These are phyloP conservation scores for Clarireedia hainanense DNA, from an alignment of 2,329 filamentous ascomycete species.

Conservation along the genomic window DNA sequence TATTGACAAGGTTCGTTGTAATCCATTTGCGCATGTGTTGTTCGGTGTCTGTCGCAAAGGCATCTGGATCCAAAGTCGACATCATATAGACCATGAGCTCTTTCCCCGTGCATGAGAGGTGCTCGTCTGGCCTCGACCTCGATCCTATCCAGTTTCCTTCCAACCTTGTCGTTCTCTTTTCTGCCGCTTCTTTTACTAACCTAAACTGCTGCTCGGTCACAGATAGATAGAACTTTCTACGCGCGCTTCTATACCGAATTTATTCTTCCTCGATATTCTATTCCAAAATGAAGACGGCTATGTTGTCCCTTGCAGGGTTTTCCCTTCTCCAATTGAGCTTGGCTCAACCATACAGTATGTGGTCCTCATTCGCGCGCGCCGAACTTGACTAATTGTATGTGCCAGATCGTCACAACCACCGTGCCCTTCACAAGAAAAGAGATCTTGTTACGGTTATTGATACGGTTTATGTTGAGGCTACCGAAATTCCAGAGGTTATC, in stretches of 20 bases:
- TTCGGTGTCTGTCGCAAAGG: background rate
- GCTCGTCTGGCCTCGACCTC: no score
- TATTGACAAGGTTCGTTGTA: background rate
- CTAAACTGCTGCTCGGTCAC: conserved; percentile 4
- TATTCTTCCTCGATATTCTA: background rate
- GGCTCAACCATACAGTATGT: conserved; percentile 33
- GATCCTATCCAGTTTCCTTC: background rate
- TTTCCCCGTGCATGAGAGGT: background rate
- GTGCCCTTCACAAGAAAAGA: conserved; percentile 24
- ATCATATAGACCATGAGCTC: background rate
- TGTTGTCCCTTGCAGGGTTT: conserved; percentile 31
- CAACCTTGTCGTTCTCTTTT: background rate
- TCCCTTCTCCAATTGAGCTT: conserved; percentile 34
- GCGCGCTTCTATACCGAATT: background rate
- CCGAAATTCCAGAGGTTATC: conserved; percentile 38
- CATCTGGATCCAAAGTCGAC: background rate
- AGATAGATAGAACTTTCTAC: background rate
- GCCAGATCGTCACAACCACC: conserved; percentile 21
- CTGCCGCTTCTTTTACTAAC: background rate
- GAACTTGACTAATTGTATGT: background rate
- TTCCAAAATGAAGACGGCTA: conserved; percentile 37
- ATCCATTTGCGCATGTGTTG: background rate
- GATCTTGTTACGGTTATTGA: conserved; percentile 29
- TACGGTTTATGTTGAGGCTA: conserved; percentile 32
- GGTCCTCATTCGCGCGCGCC: background rate